Base-by-base conservation (phyloP, 2,329 filamentous ascomycete species). In the Plenodomus tracheiphilus region DNA sequence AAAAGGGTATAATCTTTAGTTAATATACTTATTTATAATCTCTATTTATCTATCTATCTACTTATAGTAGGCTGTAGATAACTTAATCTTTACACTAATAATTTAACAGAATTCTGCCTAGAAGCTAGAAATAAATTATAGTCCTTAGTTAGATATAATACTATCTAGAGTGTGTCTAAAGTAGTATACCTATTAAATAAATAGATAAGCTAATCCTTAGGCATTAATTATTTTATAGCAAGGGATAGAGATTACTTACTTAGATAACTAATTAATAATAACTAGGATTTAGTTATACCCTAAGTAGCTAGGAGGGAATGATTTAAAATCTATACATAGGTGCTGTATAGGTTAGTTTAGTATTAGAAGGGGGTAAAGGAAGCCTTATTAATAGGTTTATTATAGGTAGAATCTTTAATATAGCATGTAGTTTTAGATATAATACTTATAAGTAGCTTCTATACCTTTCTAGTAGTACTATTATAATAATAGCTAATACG, bases 1-100 rank as follows among this genome's bases (percentile, higher is more conserved):
- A 45, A 45, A 45, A 7, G 16, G 18, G 7, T 22, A 30, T 38
- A 45, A 17, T 3, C 17, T 16, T 18, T 45, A 39, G 19, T 38
- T 30, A 28, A 45, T 38, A 30, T 45, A 45, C 17, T 39, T 38
- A 28, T 45, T 45, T 36, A 45, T 45, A 45, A 45, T 45, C 20
- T 45, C 20, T 28, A 22, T 45, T 28, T 45, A 45, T 10, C 43
- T 45, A 45, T 45, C 22, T 30, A 21, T 45, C 30, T 38, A 21
- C 17, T 30, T 38, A 30, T 45, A 39, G 35, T 45, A 45, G 11
- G 21, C 8, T 6, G 16, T 38, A 22, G 18, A 45, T 5, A 39
- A 21, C 15, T 39, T 28, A 17, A 38, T n/a, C n/a, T 38, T 38
- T 6, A 39, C 18, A 16, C 36, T 19, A 11, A 39, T 38, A 39